Conservation (phyloP, 2,329 filamentous ascomycete species). For the Paraconiothyrium brasiliense region DNA sequence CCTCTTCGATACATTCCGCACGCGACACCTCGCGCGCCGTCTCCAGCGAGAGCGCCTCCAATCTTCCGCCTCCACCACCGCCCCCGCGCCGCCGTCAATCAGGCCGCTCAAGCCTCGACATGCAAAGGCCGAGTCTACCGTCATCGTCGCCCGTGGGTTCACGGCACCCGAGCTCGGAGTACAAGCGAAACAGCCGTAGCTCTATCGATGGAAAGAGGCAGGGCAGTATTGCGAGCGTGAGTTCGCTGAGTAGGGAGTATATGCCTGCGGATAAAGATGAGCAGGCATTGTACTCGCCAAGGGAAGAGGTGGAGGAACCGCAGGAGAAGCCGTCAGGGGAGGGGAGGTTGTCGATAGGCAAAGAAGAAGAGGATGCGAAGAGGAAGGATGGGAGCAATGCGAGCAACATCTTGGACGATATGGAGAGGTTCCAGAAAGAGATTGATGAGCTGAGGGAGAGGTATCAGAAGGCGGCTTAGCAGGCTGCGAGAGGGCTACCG, state of each 20-base stretch:
- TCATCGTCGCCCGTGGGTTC: constrained; percentile 37
- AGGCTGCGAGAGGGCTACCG: constrained; percentile 8
- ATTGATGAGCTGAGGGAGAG: constrained; percentile 48
- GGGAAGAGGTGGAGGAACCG: constrained; percentile 36
- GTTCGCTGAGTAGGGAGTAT: constrained; percentile 40
- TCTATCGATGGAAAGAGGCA: constrained; percentile 42
- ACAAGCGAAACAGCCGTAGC: constrained; percentile 34
- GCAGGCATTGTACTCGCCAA: constrained; percentile 37
- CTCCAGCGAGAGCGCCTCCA: constrained; percentile 35
- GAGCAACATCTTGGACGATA: constrained; percentile 48
- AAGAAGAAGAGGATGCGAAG: neutral
- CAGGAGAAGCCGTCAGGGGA: constrained; percentile 21
- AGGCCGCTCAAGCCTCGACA: constrained; percentile 44
- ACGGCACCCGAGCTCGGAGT: constrained; percentile 38
- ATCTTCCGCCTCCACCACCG: constrained; percentile 41
- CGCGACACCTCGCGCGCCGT: constrained; percentile 36
- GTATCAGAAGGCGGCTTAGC: constrained; percentile 32
- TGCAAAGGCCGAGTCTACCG: constrained; percentile 33
- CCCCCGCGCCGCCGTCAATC: constrained; percentile 43
- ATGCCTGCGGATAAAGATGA: constrained; percentile 32
- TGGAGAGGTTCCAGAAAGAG: constrained; percentile 52
- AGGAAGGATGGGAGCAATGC: constrained; percentile 22
- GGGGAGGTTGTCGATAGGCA: neutral
- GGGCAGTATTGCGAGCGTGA: constrained; percentile 46
- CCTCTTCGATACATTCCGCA: constrained; percentile 39